These are phyloP conservation scores for Fusarium keratoplasticum DNA, from an alignment of 2,329 filamentous ascomycete genomes.

Conservation along the genomic window DNA sequence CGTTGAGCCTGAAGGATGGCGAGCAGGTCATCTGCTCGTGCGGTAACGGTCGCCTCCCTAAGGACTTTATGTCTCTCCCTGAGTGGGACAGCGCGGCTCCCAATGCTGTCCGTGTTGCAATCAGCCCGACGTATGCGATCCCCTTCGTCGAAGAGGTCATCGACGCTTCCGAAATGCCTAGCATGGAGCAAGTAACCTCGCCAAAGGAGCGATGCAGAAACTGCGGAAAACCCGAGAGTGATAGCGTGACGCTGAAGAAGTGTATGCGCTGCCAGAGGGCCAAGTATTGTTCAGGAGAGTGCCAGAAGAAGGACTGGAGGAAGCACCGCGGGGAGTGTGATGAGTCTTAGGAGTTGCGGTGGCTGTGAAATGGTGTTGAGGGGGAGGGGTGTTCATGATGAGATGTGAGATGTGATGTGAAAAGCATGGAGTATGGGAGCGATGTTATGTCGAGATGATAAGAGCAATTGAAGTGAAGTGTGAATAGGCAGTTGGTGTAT, in stretches of 20 bases:
- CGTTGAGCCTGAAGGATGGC: conserved; percentile 52
- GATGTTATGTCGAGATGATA: neutral
- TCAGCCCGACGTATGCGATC: conserved; percentile 65
- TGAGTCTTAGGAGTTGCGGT: conserved; percentile 9
- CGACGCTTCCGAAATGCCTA: conserved; percentile 39
- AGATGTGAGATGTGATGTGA: neutral
- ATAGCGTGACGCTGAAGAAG: conserved; percentile 52
- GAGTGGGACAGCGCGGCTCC: conserved; percentile 56
- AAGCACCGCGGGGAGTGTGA: conserved; percentile 60
- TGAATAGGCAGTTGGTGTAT: neutral
- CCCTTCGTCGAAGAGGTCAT: conserved; percentile 56
- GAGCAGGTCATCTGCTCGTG: conserved; percentile 58
- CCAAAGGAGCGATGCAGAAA: conserved; percentile 48
- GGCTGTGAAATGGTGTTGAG: neutral
- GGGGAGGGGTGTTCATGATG: neutral
- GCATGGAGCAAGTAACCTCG: conserved; percentile 4
- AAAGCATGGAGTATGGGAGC: neutral
- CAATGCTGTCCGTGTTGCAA: conserved; percentile 65
- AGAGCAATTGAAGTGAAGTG: neutral
- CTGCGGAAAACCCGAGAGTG: conserved; percentile 51
- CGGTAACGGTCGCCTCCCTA: conserved; percentile 56
- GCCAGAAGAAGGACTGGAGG: conserved; percentile 67
- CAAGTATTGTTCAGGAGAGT: conserved; percentile 64
- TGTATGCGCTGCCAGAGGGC: conserved; percentile 58
- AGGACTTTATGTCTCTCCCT: conserved; percentile 54